Conservation (phyloP, 306 rosid species). For the Trifolium subterraneum region DNA sequence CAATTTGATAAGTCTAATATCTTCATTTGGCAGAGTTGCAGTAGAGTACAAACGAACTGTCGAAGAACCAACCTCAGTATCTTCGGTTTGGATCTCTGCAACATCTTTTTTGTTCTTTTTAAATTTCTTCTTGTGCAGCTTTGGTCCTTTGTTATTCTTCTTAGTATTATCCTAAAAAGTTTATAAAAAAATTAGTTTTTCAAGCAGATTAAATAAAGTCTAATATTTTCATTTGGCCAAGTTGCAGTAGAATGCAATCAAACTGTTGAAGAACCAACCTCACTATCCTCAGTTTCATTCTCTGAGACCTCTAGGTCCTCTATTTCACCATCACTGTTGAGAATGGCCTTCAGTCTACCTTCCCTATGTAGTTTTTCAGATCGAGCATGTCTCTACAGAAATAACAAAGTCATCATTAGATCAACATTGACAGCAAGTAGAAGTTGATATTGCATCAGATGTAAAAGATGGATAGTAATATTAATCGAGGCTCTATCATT, state of each 20-base stretch:
- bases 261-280: conserved; percentile 57
- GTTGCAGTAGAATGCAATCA: neutral
- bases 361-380: conserved; percentile 73
- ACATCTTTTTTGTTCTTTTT: conserved; percentile 39
- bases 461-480: neutral
- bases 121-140: conserved; percentile 48
- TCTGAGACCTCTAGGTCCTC: conserved; percentile 66
- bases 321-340: conserved; percentile 80
- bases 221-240: neutral
- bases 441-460: conserved; percentile 19
- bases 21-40: neutral
- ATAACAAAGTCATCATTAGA: conserved; percentile 29
- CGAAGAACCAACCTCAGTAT: conserved; percentile 60
- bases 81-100: conserved; percentile 51
- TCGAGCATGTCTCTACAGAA: conserved; percentile 79
- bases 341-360: conserved; percentile 77
- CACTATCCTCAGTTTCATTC: conserved; percentile 46
- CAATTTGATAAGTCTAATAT: neutral
- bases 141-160: conserved; percentile 44
- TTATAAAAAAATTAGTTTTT: neutral
- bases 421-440: conserved; percentile 9
- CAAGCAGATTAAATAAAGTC: neutral
- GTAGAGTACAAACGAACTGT: neutral
- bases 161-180: conserved; percentile 51
- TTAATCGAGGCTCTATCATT: conserved; percentile 1